Conservation (phyloP, 352 stramenopile genomes). For the Phytophthora ramorum region DNA sequence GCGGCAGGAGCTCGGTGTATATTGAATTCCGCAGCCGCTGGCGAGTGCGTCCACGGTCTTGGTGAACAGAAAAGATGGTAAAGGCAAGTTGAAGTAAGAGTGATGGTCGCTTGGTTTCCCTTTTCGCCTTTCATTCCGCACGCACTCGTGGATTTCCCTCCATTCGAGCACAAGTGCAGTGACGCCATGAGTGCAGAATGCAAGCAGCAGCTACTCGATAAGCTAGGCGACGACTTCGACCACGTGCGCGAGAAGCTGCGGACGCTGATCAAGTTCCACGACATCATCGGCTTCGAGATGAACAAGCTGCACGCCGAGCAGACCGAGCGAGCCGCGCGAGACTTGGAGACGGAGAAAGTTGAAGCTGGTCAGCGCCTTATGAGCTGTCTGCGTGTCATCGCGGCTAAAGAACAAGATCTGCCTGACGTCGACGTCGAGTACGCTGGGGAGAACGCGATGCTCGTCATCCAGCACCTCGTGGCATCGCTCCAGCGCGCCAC, state of each 20-base stretch:
- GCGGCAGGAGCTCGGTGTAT: slow-evolving; percentile 15
- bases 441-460: background rate
- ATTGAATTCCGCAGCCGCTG: slow-evolving; percentile 14
- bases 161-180: slow-evolving; percentile 1
- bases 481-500: background rate
- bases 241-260: slow-evolving; percentile 15
- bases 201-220: slow-evolving; percentile 4
- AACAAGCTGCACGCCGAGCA: slow-evolving; percentile 3
- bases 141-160: slow-evolving; percentile 19
- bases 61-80: slow-evolving; percentile 4
- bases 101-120: slow-evolving; percentile 29
- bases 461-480: background rate
- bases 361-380: slow-evolving; percentile 7
- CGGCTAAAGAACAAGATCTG: background rate
- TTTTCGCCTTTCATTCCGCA: slow-evolving; percentile 12
- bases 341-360: slow-evolving; percentile 3
- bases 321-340: background rate
- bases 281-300: slow-evolving; percentile 14
- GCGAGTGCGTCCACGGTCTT: slow-evolving; percentile 22
- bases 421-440: background rate
- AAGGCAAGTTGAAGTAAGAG: slow-evolving; percentile 31
- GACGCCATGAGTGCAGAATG: slow-evolving; percentile 10
- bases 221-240: slow-evolving; percentile 7
- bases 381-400: slow-evolving; percentile 8
- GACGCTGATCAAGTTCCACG: slow-evolving; percentile 23